Conservation (phyloP, 2,329 filamentous ascomycete species). For the Clarireedia homoeocarpa region DNA sequence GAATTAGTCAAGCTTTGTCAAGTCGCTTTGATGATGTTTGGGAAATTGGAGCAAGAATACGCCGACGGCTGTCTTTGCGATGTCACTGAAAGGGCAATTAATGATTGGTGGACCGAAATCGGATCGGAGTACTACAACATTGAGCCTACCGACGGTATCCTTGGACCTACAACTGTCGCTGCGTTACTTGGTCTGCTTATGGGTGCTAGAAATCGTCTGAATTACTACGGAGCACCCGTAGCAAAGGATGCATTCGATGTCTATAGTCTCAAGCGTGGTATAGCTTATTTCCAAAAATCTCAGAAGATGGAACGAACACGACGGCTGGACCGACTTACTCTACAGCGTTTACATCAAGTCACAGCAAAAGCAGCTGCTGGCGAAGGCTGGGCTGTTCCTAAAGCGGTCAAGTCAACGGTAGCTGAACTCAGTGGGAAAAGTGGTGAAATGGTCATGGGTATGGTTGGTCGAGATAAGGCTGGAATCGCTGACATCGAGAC, state of each 20-base stretch:
- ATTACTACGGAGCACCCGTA: constrained; percentile 76
- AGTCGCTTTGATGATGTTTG: constrained; percentile 79
- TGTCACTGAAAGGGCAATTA: constrained; percentile 80
- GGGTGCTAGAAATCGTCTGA: constrained; percentile 82
- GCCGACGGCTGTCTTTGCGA: constrained; percentile 91
- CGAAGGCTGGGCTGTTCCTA: constrained; percentile 86
- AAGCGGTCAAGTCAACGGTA: constrained; percentile 90
- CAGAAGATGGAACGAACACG: constrained; percentile 73
- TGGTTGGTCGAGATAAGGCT: constrained; percentile 77
- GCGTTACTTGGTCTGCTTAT: constrained; percentile 81
- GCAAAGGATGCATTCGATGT: constrained; percentile 90
- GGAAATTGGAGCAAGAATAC: constrained; percentile 78
- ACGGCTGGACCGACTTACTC: constrained; percentile 72
- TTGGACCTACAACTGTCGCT: constrained; percentile 86
- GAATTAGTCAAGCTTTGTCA: constrained; percentile 91
- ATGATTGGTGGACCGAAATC: constrained; percentile 94
- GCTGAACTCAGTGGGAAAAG: constrained; percentile 90
- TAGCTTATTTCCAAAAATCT: constrained; percentile 83
- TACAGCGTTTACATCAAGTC: constrained; percentile 71
- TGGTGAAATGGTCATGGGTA: constrained; percentile 91
- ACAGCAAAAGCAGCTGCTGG: constrained; percentile 86
- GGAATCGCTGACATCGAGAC: constrained; percentile 92
- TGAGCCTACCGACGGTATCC: constrained; percentile 84
- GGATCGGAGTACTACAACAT: constrained; percentile 87
- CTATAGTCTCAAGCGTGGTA: constrained; percentile 70